These are phyloP conservation scores for Misopates orontium DNA, from an alignment of 257 asterid genomes.

Conservation along the genomic window DNA sequence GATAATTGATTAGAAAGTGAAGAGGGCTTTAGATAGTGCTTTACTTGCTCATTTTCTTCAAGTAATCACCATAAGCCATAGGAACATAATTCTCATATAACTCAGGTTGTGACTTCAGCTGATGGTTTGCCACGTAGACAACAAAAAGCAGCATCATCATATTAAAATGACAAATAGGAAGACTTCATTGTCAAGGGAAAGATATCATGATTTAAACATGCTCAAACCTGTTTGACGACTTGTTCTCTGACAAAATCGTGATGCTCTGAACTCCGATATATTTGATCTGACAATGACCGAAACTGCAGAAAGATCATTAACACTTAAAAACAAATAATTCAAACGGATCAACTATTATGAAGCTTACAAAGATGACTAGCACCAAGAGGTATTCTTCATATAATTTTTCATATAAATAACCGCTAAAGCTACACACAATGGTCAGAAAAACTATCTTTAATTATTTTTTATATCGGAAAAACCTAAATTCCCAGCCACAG, in stretches of 20 bases:
- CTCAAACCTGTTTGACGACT: constrained; percentile 50
- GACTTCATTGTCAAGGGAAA: neutral
- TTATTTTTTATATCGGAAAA: neutral
- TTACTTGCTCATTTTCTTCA: constrained; percentile 80
- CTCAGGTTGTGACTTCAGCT: constrained; percentile 69
- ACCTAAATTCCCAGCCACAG: too few relatives aligned
- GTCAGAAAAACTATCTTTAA: too few relatives aligned
- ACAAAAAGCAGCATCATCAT: constrained; percentile 18
- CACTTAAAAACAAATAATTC: neutral
- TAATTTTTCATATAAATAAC: too few relatives aligned
- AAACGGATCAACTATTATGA: neutral
- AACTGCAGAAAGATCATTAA: constrained; percentile 32
- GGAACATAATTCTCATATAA: constrained; percentile 75
- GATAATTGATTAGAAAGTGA: constrained; percentile 13
- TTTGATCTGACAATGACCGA: constrained; percentile 66
- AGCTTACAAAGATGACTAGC: neutral
- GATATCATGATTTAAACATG: neutral
- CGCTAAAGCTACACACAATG: too few relatives aligned
- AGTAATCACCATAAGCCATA: constrained; percentile 68
- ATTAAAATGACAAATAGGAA: neutral
- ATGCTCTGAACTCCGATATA: constrained; percentile 59
- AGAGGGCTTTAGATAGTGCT: constrained; percentile 8
- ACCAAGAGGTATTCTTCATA: too few relatives aligned
- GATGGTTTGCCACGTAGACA: constrained; percentile 30
- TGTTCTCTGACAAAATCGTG: constrained; percentile 59